phyloP scores from a whole-genome alignment of 2,329 filamentous ascomycete genomes.

The Orbilia brochopaga region DNA sequence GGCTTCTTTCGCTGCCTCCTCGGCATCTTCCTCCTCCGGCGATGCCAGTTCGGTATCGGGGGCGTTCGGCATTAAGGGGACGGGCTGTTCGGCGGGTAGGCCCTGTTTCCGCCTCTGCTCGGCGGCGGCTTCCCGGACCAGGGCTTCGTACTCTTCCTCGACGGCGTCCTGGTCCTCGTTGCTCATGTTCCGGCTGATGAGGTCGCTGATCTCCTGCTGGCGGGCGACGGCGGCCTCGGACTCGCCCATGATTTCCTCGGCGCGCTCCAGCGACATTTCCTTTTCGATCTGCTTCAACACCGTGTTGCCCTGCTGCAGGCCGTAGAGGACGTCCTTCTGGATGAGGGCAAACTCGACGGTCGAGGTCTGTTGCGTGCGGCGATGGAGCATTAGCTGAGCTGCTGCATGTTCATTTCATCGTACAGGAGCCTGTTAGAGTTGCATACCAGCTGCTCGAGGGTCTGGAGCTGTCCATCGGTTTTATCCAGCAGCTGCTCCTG shows the following conservation, averaged over 20 bases:
- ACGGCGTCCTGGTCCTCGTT: slow-evolving; percentile 98
- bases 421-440: neutral
- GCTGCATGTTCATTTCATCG: too few relatives aligned
- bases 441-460: slow-evolving; percentile 75
- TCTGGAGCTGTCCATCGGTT: slow-evolving; percentile 91
- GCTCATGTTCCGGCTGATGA: slow-evolving; percentile 85
- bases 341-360: slow-evolving; percentile 95
- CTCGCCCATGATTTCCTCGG: slow-evolving; percentile 94
- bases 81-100: slow-evolving; percentile 13
- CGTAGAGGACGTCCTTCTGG: slow-evolving; percentile 94
- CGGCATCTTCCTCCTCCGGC: slow-evolving; percentile 4
- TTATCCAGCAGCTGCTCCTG: slow-evolving; percentile 87
- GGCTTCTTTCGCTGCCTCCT: slow-evolving; percentile 24
- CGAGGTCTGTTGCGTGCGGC: slow-evolving; percentile 63
- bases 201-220: slow-evolving; percentile 88
- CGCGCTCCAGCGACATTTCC: slow-evolving; percentile 93
- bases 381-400: neutral
- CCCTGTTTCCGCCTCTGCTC: slow-evolving; percentile 23
- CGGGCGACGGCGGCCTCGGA: slow-evolving; percentile 88
- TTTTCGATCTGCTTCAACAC: slow-evolving; percentile 89
- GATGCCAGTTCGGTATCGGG: slow-evolving; percentile 23
- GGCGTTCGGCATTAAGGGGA: slow-evolving; percentile 37
- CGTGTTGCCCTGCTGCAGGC: slow-evolving; percentile 85
- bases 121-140: slow-evolving; percentile 70
- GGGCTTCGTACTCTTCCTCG: slow-evolving; percentile 86